A percentile compares a stretch with the other conserved stretches of the same genome.
These are phyloP conservation scores for Platanus orientalis DNA, from an alignment of 164 flowering plant genomes.

Conservation along the genomic window DNA sequence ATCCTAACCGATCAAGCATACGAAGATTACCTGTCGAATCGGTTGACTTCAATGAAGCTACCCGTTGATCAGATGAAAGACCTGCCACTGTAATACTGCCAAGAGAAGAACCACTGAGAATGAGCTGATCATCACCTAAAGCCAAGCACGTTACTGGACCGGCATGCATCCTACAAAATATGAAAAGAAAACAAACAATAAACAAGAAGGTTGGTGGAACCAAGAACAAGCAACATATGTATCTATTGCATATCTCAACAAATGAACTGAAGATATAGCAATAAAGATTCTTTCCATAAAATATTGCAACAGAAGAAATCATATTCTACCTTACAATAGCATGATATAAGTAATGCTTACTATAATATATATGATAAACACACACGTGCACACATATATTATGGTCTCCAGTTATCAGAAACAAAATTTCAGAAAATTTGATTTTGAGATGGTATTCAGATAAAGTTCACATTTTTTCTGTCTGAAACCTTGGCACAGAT, in stretches of 20 bases:
- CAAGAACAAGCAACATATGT: not conserved
- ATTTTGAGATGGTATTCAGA: no score
- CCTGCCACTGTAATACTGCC: conserved; percentile 60
- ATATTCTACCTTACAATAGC: no score
- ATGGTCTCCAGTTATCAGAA: no score
- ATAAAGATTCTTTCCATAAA: no score
- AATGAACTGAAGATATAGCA: no score
- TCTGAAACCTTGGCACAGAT: no score
- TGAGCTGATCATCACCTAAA: conserved; percentile 61
- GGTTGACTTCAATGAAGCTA: conserved; percentile 43
- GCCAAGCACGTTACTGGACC: conserved; percentile 66
- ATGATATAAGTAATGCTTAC: no score
- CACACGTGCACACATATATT: no score
- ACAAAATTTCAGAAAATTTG: no score
- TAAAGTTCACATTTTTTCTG: no score
- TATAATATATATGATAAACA: no score
- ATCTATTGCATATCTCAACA: not conserved
- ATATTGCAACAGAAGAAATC: no score
- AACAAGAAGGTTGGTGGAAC: not conserved
- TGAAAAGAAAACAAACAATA: not conserved
- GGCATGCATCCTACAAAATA: conserved; percentile 62
- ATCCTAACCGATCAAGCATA: conserved; percentile 1
- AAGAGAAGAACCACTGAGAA: conserved; percentile 69
- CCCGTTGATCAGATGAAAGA: conserved; percentile 54
- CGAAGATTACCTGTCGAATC: conserved; percentile 43